Evolutionary conservation across 495 filamentous ascomycete species (phyloP), one percentile per base, ranked within the genome.

Genomic region (Chaetomium cochliodes): DNA sequence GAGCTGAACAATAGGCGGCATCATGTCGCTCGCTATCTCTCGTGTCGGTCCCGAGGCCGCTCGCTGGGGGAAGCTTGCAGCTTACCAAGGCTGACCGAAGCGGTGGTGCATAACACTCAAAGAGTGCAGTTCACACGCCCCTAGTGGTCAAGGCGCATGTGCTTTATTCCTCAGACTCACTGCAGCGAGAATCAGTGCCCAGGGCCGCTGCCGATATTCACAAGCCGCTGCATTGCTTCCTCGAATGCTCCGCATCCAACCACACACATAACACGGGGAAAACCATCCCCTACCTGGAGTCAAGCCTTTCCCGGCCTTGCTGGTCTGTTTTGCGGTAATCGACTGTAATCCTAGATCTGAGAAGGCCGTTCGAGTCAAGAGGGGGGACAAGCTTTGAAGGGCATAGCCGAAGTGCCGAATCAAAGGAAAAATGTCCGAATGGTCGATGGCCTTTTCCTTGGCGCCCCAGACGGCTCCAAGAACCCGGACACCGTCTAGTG

Each of bases 391-490:
- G 58, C 44, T 57, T 57, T 44, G 41, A 57, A 44, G 51, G 28
- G 33, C 55, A 58, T 13, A 58, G n/a, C 55, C 56, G 51, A 65
- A 25, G 47, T 28, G 33, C 51, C 60, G 42, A 50, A 41, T 12
- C 42, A 28, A 39, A 20, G 28, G 44, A 58, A 62, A 69, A 74
- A 57, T 67, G 55, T 60, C 70, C 72, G 72, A 72, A 50, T 64
- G 64, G 65, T 39, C 18, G 56, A 49, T 6, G 7, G n/a, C 25
- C 33, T 13, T 20, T 23, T 1, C 8, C 52, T 58, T n/a, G 46
- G 37, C 42, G n/a, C 18, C 3, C 62, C 39, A 44, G 46, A 58
- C 61, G 33, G 59, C 57, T 39, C 67, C 69, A 69, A 52, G 64
- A 64, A 69, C 72, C 65, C 63, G 67, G 69, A 63, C 61, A 37